Evolutionary conservation across 2,329 filamentous ascomycete genomes (phyloP).

Genomic region (Eutypella sp.): DNA sequence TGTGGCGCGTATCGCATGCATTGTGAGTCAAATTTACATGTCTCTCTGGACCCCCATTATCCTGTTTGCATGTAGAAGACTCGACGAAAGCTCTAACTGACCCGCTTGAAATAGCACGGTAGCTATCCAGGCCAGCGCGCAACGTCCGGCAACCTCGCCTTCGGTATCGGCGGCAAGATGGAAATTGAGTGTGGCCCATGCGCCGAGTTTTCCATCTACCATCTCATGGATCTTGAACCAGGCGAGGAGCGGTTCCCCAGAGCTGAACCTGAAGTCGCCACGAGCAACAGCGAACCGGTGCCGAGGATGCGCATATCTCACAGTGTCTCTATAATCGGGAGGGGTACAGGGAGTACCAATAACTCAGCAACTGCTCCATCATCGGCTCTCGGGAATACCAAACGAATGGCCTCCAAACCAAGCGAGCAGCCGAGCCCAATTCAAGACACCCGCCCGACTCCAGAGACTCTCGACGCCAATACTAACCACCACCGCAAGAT

Average conservation of each 20-base stretch:
- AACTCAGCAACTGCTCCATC: too few species aligned
- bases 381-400: too few species aligned
- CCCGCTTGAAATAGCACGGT: slow-evolving; percentile 28
- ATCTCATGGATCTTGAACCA: slow-evolving; percentile 38
- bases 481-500: too few species aligned
- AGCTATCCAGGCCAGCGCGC: slow-evolving; percentile 47
- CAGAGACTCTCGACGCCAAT: too few species aligned
- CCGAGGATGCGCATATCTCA: slow-evolving; percentile 1
- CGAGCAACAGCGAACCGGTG: not conserved
- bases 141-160: slow-evolving; percentile 46
- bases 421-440: too few species aligned
- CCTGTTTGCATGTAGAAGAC: not conserved
- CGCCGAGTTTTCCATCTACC: slow-evolving; percentile 43
- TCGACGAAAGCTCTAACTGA: too few species aligned
- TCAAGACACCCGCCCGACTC: not conserved
- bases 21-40: slow-evolving; percentile 18
- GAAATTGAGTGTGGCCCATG: slow-evolving; percentile 34
- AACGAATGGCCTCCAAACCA: too few species aligned
- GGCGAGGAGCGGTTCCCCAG: slow-evolving; percentile 15
- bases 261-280: not conserved
- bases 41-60: not conserved
- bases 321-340: too few species aligned
- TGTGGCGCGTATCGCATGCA: slow-evolving; percentile 34
- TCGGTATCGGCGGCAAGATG: slow-evolving; percentile 33
- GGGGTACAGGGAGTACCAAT: too few species aligned